Conservation (phyloP, 2,329 filamentous ascomycete genomes). For the Thielaviopsis populi region DNA sequence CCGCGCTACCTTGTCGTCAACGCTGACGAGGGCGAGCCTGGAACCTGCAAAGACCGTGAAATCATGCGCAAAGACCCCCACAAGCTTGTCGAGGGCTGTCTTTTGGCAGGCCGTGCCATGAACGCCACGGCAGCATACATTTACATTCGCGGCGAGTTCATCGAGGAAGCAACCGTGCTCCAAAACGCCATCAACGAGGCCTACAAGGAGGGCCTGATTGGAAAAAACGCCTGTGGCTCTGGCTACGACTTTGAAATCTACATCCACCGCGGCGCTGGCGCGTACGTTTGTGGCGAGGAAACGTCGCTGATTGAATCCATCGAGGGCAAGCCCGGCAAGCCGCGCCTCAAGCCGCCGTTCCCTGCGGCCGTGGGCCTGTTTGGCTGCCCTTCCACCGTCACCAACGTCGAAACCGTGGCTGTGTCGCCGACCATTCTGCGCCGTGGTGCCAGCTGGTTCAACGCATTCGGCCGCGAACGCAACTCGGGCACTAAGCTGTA, state of each 20-base stretch:
- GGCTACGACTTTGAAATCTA: constrained; percentile 98
- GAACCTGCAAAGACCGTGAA: constrained; percentile 98
- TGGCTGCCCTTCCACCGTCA: constrained; percentile 92
- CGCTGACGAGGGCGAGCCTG: constrained; percentile 94
- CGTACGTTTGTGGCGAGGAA: constrained; percentile 96
- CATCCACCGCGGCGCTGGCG: constrained; percentile 90
- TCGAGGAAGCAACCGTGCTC: constrained; percentile 83
- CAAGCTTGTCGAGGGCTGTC: constrained; percentile 94
- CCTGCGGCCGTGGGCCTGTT: constrained; percentile 94
- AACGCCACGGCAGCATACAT: constrained; percentile 98
- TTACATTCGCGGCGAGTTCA: constrained; percentile 97
- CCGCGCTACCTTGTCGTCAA: constrained; percentile 96
- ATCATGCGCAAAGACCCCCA: constrained; percentile 99
- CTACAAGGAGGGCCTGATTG: constrained; percentile 84
- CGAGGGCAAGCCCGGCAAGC: constrained; percentile 97
- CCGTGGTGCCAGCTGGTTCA: constrained; percentile 86
- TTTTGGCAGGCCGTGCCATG: constrained; percentile 94
- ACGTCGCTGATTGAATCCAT: constrained; percentile 96
- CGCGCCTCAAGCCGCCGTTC: constrained; percentile 95
- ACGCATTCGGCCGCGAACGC: constrained; percentile 81
- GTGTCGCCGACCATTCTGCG: constrained; percentile 93
- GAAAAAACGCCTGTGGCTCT: constrained; percentile 93
- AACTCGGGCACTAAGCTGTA: constrained; percentile 97
- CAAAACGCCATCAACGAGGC: constrained; percentile 96
- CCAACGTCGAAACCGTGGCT: constrained; percentile 94